phyloP scores from a whole-genome alignment of 1,284 basidiomycete species.

The Nidula niveotomentosa region DNA sequence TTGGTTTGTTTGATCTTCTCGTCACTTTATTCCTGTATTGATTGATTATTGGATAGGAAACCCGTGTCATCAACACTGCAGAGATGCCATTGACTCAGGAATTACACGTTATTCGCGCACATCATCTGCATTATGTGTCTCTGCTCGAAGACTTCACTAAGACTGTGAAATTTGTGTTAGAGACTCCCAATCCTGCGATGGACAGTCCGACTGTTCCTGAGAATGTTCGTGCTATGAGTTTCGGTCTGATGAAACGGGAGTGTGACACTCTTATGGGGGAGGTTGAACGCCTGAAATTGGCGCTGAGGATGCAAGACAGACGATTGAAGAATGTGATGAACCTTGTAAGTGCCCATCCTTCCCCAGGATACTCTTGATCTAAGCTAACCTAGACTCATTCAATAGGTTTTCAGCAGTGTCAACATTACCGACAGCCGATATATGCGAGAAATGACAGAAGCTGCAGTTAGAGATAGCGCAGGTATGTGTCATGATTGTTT shows the following conservation, averaged over 20 bases:
- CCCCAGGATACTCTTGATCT: background rate
- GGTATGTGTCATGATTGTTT: constrained; percentile 15
- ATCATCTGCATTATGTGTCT: constrained; percentile 35
- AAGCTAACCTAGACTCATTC: background rate
- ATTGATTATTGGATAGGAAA: constrained; percentile 28
- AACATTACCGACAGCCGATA: constrained; percentile 44
- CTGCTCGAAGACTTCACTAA: constrained; percentile 35
- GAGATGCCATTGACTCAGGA: constrained; percentile 15
- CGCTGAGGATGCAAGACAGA: constrained; percentile 40
- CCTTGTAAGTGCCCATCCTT: constrained; percentile 29
- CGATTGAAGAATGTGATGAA: constrained; percentile 52
- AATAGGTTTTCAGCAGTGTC: constrained; percentile 44
- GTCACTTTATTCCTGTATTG: background rate
- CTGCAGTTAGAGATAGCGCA: constrained; percentile 39
- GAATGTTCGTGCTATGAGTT: constrained; percentile 6
- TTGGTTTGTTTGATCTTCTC: constrained; percentile 30
- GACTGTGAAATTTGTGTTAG: constrained; percentile 29
- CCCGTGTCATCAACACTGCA: constrained; percentile 26
- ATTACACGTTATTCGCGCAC: constrained; percentile 34
- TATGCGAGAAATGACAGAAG: constrained; percentile 42
- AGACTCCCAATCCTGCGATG: constrained; percentile 40
- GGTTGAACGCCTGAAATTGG: constrained; percentile 42
- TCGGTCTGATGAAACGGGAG: constrained; percentile 35
- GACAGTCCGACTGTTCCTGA: constrained; percentile 7
- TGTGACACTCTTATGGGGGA: constrained; percentile 43